Evolutionary conservation across 129 eudicot species (phyloP), one percentile per base, ranked within the genome.

Genomic region (Kitagawia praeruptora): DNA sequence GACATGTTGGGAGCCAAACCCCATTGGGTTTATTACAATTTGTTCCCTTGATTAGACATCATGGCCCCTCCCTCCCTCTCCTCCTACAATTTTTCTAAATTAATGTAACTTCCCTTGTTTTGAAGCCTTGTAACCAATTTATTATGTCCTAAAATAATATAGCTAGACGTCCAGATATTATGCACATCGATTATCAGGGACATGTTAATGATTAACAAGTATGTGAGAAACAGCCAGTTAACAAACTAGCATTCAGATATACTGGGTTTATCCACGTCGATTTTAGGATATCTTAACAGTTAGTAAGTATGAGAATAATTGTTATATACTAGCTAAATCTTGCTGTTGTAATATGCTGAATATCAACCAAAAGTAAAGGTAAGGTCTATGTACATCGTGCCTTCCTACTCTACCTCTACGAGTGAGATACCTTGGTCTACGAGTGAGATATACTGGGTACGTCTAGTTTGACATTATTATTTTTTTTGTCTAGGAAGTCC

Each of bases 1-100:
- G 80, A 90, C 85, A 82, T 78, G 84, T 70, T 84, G 78, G 81
- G 84, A 83, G 79, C 84, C 82, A 84, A 82, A 75, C 76, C 77
- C 77, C 82, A 78, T 86, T 74, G 86, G 77, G 75, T 78, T 85
- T 82, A 80, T 83, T 64, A 77, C 79, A 72, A 25, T 77, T 76
- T 89, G 91, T 86, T 89, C 87, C 71, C 82, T 87, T 82, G 78
- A 46, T 70, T 80, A 74, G 42, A 89, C 96, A 89, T 77, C 78
- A 16, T 63, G 92, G 83, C 70, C 91, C 90, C 84, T 19, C 67
- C 90, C 84, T 19, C 67, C 56, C 66, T 71, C 77, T 18, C 64
- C 18, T 14, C 41, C 61, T 73, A 2, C 8, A 3, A 70, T 2
- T 6, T 46, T 69, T 48, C 10, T 18, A 12, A 14, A 4, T 79